These are phyloP conservation scores for Cladosporium sp. DNA, from an alignment of 2,329 filamentous ascomycete genomes.

Conservation along the genomic window DNA sequence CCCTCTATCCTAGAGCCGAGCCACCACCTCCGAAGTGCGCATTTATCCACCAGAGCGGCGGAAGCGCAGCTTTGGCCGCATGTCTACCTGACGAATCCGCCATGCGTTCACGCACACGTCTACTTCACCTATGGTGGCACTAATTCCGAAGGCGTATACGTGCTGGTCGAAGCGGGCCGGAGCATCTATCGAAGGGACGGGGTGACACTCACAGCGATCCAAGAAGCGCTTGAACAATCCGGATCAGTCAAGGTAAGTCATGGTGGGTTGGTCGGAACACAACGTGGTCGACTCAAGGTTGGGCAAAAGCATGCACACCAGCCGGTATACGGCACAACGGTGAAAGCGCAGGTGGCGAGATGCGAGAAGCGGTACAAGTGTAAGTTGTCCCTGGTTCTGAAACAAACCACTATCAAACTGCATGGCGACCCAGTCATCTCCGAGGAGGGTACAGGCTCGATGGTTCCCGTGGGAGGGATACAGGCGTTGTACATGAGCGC, in stretches of 20 bases:
- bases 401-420: background rate
- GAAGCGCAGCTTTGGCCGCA: background rate
- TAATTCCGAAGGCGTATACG: background rate
- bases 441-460: background rate
- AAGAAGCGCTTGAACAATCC: background rate
- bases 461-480: background rate
- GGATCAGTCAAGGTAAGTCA: background rate
- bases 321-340: background rate
- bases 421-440: background rate
- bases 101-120: background rate
- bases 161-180: background rate
- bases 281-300: background rate
- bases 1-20: background rate
- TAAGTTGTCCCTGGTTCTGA: background rate
- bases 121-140: background rate
- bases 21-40: background rate
- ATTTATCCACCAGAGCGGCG: background rate
- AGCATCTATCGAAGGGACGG: background rate
- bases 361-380: background rate
- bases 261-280: background rate
- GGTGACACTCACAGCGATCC: background rate
- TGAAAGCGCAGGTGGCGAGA: background rate
- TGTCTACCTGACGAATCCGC: background rate
- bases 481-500: background rate
- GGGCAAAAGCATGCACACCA: background rate